A percentile compares a stretch with the other conserved stretches of the same genome.
These are phyloP conservation scores for Groenewaldozyma sp. DNA, from an alignment of 1,139 yeast species.

Conservation along the genomic window DNA sequence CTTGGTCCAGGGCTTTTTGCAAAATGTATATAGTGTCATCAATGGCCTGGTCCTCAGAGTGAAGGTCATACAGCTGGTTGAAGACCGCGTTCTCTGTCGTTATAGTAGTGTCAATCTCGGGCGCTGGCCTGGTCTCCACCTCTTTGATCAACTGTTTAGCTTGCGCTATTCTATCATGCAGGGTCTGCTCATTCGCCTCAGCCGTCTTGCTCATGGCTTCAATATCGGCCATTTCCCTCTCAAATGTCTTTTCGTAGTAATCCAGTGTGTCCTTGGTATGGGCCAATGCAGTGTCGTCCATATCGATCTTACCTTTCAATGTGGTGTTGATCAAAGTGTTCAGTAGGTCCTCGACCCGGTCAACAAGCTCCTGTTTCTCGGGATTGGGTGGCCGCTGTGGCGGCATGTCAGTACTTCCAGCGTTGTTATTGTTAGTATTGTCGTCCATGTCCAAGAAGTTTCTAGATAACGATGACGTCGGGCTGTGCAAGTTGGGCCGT, in stretches of 20 bases:
- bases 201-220: slow-evolving; percentile 23
- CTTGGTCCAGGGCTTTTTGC: slow-evolving; percentile 46
- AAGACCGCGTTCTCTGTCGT: slow-evolving; percentile 40
- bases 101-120: slow-evolving; percentile 35
- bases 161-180: slow-evolving; percentile 25
- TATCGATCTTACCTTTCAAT: slow-evolving; percentile 22
- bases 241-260: slow-evolving; percentile 24
- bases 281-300: slow-evolving; percentile 19
- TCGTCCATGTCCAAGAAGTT: slow-evolving; percentile 9
- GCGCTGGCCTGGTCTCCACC: slow-evolving; percentile 26
- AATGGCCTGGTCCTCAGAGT: slow-evolving; percentile 59
- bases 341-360: slow-evolving; percentile 13
- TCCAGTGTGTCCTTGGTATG: slow-evolving; percentile 21
- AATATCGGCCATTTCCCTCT: slow-evolving; percentile 25
- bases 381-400: slow-evolving; percentile 31
- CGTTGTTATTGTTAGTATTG: background rate
- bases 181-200: slow-evolving; percentile 25
- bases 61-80: slow-evolving; percentile 54
- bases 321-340: slow-evolving; percentile 12
- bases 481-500: too few relatives aligned
- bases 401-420: background rate
- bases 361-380: slow-evolving; percentile 25
- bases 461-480: slow-evolving; percentile 2
- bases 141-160: slow-evolving; percentile 26
- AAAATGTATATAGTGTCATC: slow-evolving; percentile 58